phyloP scores from a whole-genome alignment of 768 basidiomycete genomes.

The Daedaleopsis sinensis region DNA sequence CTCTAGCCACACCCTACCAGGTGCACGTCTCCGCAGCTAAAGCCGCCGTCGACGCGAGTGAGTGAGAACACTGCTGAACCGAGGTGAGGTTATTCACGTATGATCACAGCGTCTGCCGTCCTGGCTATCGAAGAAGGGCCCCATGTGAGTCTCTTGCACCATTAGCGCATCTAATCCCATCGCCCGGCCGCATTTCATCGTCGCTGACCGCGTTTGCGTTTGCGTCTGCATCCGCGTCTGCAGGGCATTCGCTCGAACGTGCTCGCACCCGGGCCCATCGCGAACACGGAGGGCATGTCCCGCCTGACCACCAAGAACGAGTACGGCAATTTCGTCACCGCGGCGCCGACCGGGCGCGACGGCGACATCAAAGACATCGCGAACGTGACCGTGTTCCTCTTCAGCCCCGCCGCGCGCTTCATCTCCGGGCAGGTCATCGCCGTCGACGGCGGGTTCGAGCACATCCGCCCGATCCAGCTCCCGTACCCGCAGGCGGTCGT shows the following conservation, averaged over 20 bases:
- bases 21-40: slow-evolving; percentile 95
- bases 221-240: not conserved
- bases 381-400: slow-evolving; percentile 76
- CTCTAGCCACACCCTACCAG: slow-evolving; percentile 77
- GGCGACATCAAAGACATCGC: slow-evolving; percentile 68
- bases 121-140: slow-evolving; percentile 95
- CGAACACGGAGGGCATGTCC: slow-evolving; percentile 71
- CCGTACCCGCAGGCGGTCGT: slow-evolving; percentile 70
- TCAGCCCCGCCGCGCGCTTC: slow-evolving; percentile 77
- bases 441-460: slow-evolving; percentile 68
- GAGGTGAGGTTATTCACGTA: not conserved
- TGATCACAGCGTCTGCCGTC: slow-evolving; percentile 60
- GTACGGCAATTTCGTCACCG: slow-evolving; percentile 23
- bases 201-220: not conserved
- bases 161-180: not conserved
- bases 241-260: slow-evolving; percentile 88
- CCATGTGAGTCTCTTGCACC: slow-evolving; percentile 37
- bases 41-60: slow-evolving; percentile 83
- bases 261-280: slow-evolving; percentile 83
- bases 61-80: slow-evolving; percentile 13
- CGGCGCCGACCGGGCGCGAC: slow-evolving; percentile 48
- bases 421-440: slow-evolving; percentile 77
- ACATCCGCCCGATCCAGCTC: slow-evolving; percentile 48
- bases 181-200: not conserved
- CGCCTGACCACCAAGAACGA: slow-evolving; percentile 45